Base-by-base conservation (phyloP, 73 alveolate genomes). In the Paramecium sonneborni region DNA sequence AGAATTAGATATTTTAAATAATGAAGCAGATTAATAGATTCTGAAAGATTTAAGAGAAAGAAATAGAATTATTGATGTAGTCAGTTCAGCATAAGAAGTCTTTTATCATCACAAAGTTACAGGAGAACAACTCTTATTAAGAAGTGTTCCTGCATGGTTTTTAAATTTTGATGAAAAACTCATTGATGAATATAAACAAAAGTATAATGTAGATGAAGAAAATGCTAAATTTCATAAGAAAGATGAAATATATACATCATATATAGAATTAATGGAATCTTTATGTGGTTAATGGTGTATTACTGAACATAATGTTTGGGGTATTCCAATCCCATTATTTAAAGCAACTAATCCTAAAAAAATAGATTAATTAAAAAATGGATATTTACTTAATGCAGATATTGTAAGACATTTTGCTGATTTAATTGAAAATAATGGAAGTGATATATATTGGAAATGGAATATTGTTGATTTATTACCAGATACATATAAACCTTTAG, bases 311-410 rank as follows among this genome's bases (percentile, higher is more conserved):
- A 87, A 85, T 44, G 55, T 72, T 14, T 95, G 98, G 98, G 98
- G 98, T 0, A 93, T 93, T 20, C 98, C 98, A 7, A 85, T 95
- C 3, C 98, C 98, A 15, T 91, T 57, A 70, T 95, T 95, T 41
- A 26, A 15, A 15, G 86, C 86, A 5, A 72, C 55, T 0, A 9
- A 5, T 14, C 86, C 86, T 35, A 72, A 72, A 5, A 28, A 32
- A 35, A 32, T 72, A 32, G 20, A 38, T 5, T 32, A n/a, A 9
- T 44, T 2, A 20, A 30, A 30, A 5, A 69, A 69, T 69, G 35
- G 85, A 4, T 69, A 69, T 28, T 69, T 69, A 69, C 24, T 69
- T 23, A 69, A 69, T 69, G 30, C 4, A 32, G 85, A 69, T 7
- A 69, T 1, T 69, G 85, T 69, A 9, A 32, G 18, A 69, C 38